Percentiles rank a stretch among this genome's conserved stretches.
phyloP scores from a whole-genome alignment of 2,329 filamentous ascomycete genomes.

The Colletotrichum sp. region DNA sequence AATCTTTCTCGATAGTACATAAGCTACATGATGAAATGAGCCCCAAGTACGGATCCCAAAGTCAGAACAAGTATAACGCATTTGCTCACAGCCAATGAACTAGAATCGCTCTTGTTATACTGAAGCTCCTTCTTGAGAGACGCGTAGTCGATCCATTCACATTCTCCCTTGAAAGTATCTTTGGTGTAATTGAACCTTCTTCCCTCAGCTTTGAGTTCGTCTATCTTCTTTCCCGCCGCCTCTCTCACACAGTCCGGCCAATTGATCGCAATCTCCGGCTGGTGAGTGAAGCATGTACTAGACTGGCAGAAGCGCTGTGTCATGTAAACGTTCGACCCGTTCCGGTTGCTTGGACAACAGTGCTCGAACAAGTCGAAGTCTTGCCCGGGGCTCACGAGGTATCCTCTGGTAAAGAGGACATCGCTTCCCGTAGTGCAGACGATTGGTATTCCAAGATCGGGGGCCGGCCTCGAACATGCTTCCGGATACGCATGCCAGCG shows the following conservation, averaged over 20 bases:
- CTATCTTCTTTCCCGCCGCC: not conserved
- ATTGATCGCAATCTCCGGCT: not conserved
- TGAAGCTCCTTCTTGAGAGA: not conserved
- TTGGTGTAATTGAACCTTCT: not conserved
- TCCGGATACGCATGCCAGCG: not conserved
- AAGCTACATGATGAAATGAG: not conserved
- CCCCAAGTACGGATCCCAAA: not conserved
- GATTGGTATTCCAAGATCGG: not conserved
- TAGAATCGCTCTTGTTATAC: not conserved
- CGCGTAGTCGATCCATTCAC: not conserved
- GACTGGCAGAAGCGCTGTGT: not conserved
- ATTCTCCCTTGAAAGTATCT: not conserved
- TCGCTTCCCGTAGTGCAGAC: not conserved
- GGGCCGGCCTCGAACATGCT: not conserved
- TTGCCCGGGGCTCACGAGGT: not conserved
- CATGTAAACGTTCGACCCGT: not conserved
- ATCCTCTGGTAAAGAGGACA: not conserved
- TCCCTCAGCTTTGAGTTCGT: not conserved
- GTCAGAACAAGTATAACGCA: not conserved
- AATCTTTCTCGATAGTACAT: fast-evolving
- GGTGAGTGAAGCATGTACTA: not conserved
- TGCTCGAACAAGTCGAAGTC: not conserved
- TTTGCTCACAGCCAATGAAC: not conserved
- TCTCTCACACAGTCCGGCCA: not conserved
- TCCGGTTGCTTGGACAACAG: not conserved